These are phyloP conservation scores for Pestalotiopsis sp. DNA, from an alignment of 2,329 filamentous ascomycete genomes.

Conservation along the genomic window DNA sequence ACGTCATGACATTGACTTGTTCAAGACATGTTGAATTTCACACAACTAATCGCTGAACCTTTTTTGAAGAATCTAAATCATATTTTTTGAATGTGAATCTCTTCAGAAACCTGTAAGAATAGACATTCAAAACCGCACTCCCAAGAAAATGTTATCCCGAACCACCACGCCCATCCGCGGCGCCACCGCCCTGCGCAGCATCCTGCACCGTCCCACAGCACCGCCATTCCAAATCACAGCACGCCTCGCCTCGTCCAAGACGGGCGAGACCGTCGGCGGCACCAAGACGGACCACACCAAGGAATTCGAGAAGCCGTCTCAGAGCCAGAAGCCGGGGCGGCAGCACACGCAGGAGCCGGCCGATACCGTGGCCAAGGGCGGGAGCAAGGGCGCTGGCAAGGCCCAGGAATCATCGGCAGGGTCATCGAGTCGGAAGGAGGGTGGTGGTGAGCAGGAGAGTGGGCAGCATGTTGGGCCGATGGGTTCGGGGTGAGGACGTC, in stretches of 20 bases:
- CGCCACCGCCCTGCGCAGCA: not conserved
- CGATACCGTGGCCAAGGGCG: not conserved
- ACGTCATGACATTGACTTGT: not conserved
- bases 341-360: not conserved
- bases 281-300: constrained; percentile 5
- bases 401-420: not conserved
- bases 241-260: not conserved
- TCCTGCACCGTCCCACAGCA: not conserved
- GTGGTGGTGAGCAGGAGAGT: not conserved
- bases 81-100: too few relatives aligned
- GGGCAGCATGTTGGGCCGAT: not conserved
- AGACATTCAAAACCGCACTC: not conserved
- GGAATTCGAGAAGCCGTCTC: not conserved
- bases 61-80: not conserved
- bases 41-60: too few relatives aligned
- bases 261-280: not conserved
- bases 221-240: not conserved
- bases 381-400: not conserved
- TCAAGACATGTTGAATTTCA: not conserved
- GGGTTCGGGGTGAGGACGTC: not conserved
- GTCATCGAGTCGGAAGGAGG: not conserved
- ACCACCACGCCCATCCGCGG: not conserved
- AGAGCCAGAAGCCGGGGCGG: not conserved
- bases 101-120: not conserved
- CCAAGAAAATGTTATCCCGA: not conserved